Evolutionary conservation across 805 yeast genomes (phyloP), one percentile per base, ranked within the genome.

Genomic region (Citeromyces nyonsensis): DNA sequence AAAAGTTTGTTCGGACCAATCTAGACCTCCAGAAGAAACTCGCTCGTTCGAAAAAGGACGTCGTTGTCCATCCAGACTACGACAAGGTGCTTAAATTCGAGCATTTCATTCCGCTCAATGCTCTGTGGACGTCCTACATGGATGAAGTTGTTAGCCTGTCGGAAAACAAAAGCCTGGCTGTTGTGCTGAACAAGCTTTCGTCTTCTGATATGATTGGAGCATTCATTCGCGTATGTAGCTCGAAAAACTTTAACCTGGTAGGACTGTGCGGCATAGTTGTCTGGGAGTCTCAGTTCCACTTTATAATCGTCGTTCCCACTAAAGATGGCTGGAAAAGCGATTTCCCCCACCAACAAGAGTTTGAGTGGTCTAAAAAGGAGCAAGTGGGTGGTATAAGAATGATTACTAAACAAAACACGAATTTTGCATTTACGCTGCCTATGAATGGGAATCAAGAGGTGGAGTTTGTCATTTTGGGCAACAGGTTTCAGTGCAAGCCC

Each of bases 161-260:
- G 11, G 26, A 15, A 5, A 28, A 31, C 11, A 14, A 11, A 63
- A 58, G 30, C 54, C 60, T 2, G 48, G 50, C 2, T 27, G 34
- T n/a, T 15, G 4, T 14, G 9, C 49, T 79, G 13, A 57, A 69
- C 5, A 73, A 76, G 41, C 53, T 85, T 27, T 66, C 88, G 1
- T 65, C 77, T 38, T 82, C 91, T 2, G 96, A 85, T 44, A 79
- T 68, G 52, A 78, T 77, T 42, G 95, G 96, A 3, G 69, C 91
- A n/a, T 48, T 51, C 28, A 36, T 84, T 10, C 61, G 60, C 10
- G 85, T 85, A 0, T 43, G 60, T 2, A 65, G 69, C 30, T 61
- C 82, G n/a, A 52, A 55, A 13, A 78, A 76, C 43, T 55, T 61
- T 4, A 64, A 69, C 32, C 45, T 69, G 35, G 60, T 76, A 6